Base-by-base conservation (phyloP, 441 rosid species). In the Arabidopsis hybrid region DNA sequence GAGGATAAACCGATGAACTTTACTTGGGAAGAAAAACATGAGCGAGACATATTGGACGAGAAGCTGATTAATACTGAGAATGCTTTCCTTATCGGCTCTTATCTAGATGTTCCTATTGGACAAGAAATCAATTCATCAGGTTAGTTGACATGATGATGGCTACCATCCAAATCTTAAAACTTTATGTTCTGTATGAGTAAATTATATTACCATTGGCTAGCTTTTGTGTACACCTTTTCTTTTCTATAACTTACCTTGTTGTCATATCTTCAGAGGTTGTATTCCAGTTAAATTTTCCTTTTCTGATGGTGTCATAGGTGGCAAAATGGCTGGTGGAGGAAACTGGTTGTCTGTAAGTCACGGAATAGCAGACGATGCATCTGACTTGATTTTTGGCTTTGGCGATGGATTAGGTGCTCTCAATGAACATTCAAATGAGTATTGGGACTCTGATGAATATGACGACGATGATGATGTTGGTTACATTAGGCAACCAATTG, bases 371-470 rank as follows among this genome's bases (percentile, higher is more conserved):
- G 99, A 91, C 81, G 99, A 95, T 81, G 79, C 95, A 66, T 91
- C 95, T 71, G 97, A 92, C 83, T 91, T 72, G 92, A 53, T 95
- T 76, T 95, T 96, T 57, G 98, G 99, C 75, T 91, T 95, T 87
- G 99, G 98, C 73, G 94, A 95, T 85, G 99, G 96, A 71, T 82
- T 89, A 69, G 88, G 96, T 82, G 99, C 87, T 86, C 85, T 91
- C 38, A 79, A 88, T 69, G 99, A 95, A 72, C 89, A 88, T 75
- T 86, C 88, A 29, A 90, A 95, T 65, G 97, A 95, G 50, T 92
- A 89, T 80, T 95, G 99, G 99, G 99, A 95, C 81, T 95, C 99
- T 53, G 99, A 95, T 62, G 98, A 91, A 74, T 95, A 95, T 76
- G 99, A 95, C 2, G 96, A 95, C 4, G 96, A 95, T 17, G 98